Evolutionary conservation across 805 yeast genomes (phyloP), one percentile per base, ranked within the genome.

Genomic region (Geotrichum ghanense): DNA sequence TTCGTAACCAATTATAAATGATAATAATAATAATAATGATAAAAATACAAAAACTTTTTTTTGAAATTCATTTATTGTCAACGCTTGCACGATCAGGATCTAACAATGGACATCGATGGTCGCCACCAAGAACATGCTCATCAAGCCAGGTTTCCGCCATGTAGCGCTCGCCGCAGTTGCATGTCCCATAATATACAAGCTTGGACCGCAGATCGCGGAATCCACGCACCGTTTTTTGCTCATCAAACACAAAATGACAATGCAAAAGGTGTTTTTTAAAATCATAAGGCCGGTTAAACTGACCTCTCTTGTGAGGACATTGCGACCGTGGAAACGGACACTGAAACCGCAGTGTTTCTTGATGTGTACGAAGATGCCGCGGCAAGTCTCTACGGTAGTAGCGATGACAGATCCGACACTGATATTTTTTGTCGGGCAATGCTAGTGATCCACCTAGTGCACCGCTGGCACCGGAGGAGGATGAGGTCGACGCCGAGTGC

Each of bases 211-310:
- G 60, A 48, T 74, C 76, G 49, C 74, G 75, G 47, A 69, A 60
- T 39, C 67, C 65, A 45, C 70, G 69, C 9, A 70, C 69, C 31
- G 62, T 56, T 3, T 66, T 64, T 12, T 53, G 53, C 48, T 74
- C 67, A 51, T 76, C 79, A 56, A 78, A 78, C 42, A 58, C 59
- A 56, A 79, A 79, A 53, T 79, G 86, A 45, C 72, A 66, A 56
- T 78, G 80, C 37, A 79, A 62, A 46, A 79, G 60, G 56, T 79
- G 86, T 56, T 79, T 79, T 56, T 79, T 79, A 66, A 67, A 78
- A 58, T 79, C 86, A 58, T 79, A 79, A 3, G 81, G 82, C 43
- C 86, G 65, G 61, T 79, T 79, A 64, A 79, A 79, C 54, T 68
- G 74, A 23, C 83, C 79, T 12, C 78, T 69, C 54, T 72, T 76